Percentiles rank a stretch among this genome's conserved stretches.
Evolutionary conservation across 2,329 filamentous ascomycete species (phyloP).

Genomic region (Neofusicoccum parvum): DNA sequence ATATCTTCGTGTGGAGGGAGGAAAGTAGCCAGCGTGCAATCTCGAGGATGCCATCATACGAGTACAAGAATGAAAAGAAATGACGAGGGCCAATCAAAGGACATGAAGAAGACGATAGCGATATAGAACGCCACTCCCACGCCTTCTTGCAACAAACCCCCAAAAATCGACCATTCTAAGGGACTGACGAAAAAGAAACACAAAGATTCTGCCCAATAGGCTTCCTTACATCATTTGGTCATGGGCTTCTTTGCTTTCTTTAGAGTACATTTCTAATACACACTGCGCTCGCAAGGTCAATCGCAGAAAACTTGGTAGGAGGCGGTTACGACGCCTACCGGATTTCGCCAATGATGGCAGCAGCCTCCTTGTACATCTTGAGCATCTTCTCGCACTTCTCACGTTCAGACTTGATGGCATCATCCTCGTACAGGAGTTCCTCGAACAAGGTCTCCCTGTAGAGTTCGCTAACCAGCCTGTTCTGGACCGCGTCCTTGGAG

Average conservation of each 20-base stretch:
- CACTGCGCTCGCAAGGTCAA: constrained; percentile 13
- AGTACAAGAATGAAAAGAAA: neutral
- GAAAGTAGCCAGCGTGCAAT: neutral
- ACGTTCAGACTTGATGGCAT: constrained; percentile 93
- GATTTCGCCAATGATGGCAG: constrained; percentile 97
- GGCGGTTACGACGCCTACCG: constrained; percentile 54
- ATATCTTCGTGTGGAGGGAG: neutral
- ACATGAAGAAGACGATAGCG: neutral
- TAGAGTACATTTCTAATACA: constrained; percentile 20
- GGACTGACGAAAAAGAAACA: neutral
- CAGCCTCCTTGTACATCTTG: constrained; percentile 93
- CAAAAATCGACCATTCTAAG: neutral
- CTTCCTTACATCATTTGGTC: neutral
- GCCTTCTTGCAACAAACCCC: neutral
- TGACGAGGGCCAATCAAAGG: neutral
- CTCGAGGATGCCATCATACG: constrained; percentile 2
- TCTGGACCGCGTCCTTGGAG: constrained; percentile 97
- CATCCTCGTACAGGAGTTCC: constrained; percentile 95
- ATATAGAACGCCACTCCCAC: constrained; percentile 10
- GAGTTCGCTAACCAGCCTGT: constrained; percentile 89
- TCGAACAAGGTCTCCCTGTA: constrained; percentile 92
- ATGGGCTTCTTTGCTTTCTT: constrained; percentile 6
- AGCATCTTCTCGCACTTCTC: constrained; percentile 98
- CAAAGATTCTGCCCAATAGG: constrained; percentile 1
- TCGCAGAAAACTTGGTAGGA: constrained; percentile 2